A percentile compares a stretch with the other conserved stretches of the same genome.
These are phyloP conservation scores for Naganishia liquefaciens DNA, from an alignment of 1,284 basidiomycete genomes.

Conservation along the genomic window DNA sequence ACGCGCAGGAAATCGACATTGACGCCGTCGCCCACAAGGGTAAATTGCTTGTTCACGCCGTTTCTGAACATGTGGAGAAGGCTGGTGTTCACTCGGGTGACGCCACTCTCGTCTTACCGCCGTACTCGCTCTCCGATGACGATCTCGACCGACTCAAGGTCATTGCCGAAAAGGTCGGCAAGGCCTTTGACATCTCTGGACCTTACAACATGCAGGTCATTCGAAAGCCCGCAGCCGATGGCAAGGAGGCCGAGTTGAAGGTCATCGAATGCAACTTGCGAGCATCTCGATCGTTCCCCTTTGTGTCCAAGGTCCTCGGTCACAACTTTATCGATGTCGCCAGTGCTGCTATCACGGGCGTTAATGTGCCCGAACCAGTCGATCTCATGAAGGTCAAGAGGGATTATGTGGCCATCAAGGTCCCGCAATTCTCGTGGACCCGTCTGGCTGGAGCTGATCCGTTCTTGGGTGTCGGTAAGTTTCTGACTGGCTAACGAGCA, in stretches of 20 bases:
- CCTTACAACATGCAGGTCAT: conserved; percentile 99
- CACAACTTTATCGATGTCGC: conserved; percentile 93
- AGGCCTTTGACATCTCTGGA: conserved; percentile 92
- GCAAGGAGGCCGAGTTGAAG: conserved; percentile 70
- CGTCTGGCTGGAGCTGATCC: conserved; percentile 92
- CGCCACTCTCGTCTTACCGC: conserved; percentile 96
- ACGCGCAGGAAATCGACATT: conserved; percentile 96
- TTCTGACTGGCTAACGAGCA: neutral
- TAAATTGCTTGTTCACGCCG: conserved; percentile 88
- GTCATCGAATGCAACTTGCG: conserved; percentile 99
- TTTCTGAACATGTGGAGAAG: conserved; percentile 98
- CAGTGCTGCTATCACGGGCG: conserved; percentile 84
- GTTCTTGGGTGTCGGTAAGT: conserved; percentile 88
- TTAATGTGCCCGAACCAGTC: conserved; percentile 87
- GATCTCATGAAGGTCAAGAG: conserved; percentile 89
- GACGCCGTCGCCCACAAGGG: conserved; percentile 96
- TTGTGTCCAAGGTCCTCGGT: conserved; percentile 96
- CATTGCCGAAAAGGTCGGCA: conserved; percentile 92
- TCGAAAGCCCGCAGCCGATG: conserved; percentile 68
- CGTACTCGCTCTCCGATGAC: conserved; percentile 72
- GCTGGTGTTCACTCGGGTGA: conserved; percentile 99
- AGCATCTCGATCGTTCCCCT: conserved; percentile 97
- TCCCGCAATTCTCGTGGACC: conserved; percentile 98
- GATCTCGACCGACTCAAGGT: conserved; percentile 85
- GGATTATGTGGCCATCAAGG: conserved; percentile 95